Base-by-base conservation (phyloP, 257 asterid genomes). In the Gentiana straminea region DNA sequence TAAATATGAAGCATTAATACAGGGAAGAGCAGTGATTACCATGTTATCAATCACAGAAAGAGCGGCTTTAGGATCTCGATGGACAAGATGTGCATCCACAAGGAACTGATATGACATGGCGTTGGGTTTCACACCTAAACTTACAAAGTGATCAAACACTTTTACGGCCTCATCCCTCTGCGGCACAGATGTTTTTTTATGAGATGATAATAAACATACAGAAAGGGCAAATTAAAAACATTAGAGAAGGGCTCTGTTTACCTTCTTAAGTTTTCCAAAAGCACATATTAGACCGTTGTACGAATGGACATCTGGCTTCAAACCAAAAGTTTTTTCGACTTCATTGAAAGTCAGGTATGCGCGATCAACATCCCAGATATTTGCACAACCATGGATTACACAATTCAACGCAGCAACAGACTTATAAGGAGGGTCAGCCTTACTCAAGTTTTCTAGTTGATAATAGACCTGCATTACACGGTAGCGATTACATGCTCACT, bases 101-200 rank as follows among this genome's bases (percentile, higher is more conserved):
- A 92, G 89, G 67, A 83, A 81, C 60, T 85, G 72, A 72, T 75
- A 88, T 1, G 99, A 81, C 51, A 77, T 85, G 54, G 61, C 71
- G 65, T 92, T 86, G 49, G 95, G 95, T 65, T 80, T 78, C 72
- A 88, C 57, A 46, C 94, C 94, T 64, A 68, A 62, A 15, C 86
- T 75, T 54, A 68, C 69, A 35, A 88, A 83, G 80, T 88, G 97
- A 70, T 81, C 91, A 55, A 71, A 80, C 63, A 92, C 97, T 76
- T 86, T 77, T 52, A 75, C 69, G n/a, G 94, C 97, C 75, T 92
- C 97, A 75, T 92, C 95, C 58, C 78, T 81, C 99, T 92, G 94
- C 74, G 63, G 74, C 66, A 65, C n/a, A 51, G 70, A 64, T 48
- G 59, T 41, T 58, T 33, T 58, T 57, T 4, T 58, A 41, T 41